These are phyloP conservation scores for Solanum chacoense DNA, from an alignment of 305 asterid species.

Conservation along the genomic window DNA sequence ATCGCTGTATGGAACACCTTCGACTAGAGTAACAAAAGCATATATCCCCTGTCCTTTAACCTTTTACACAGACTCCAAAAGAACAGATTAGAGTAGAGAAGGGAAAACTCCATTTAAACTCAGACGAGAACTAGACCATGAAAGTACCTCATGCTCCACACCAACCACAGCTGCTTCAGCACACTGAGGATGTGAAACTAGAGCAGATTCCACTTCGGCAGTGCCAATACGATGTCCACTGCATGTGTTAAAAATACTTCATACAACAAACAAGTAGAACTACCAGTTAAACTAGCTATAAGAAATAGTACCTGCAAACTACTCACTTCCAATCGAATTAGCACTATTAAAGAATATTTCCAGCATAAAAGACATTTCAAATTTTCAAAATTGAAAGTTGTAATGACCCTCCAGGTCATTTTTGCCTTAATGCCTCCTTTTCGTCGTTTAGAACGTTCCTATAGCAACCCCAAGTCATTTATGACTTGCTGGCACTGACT, in stretches of 20 bases:
- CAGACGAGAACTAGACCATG: neutral
- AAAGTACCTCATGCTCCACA: slow-evolving; percentile 85
- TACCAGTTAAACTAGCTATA: neutral
- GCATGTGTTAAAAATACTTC: neutral
- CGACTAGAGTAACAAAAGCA: slow-evolving; percentile 85
- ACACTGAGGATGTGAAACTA: slow-evolving; percentile 91
- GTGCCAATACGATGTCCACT: slow-evolving; percentile 99
- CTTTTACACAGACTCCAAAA: slow-evolving; percentile 24
- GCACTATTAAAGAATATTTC: neutral
- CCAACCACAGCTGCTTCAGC: slow-evolving; percentile 99
- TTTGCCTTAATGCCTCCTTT: too few relatives aligned
- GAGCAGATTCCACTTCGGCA: slow-evolving; percentile 98
- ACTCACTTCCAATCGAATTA: neutral
- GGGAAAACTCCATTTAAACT: neutral
- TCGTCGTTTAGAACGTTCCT: too few relatives aligned
- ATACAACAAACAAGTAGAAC: neutral
- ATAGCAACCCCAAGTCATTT: too few relatives aligned
- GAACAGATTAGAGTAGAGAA: neutral
- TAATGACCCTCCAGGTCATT: too few relatives aligned
- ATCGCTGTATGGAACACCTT: slow-evolving; percentile 82
- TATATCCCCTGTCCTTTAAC: slow-evolving; percentile 98
- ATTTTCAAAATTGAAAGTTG: neutral
- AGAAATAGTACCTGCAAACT: neutral
- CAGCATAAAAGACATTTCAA: neutral
- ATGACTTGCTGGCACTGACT: neutral